These are phyloP conservation scores for Ogataea trehalophila DNA, from an alignment of 805 yeast genomes.

Conservation along the genomic window DNA sequence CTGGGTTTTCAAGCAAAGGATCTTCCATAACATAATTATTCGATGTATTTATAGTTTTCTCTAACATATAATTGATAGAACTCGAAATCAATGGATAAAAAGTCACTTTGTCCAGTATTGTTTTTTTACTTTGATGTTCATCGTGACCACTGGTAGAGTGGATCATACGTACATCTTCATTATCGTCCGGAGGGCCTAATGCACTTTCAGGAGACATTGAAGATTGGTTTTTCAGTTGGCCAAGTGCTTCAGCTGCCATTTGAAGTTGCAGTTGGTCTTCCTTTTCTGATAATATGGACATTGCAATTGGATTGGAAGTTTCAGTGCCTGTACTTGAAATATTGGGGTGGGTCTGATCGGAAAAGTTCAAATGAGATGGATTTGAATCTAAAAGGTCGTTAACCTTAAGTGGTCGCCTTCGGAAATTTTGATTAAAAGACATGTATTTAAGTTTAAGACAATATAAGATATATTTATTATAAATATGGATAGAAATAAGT, in stretches of 20 bases:
- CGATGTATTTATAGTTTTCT: conserved; percentile 30
- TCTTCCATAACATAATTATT: conserved; percentile 17
- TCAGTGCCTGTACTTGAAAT: too few relatives aligned
- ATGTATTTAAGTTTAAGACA: too few relatives aligned
- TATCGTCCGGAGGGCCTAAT: neutral
- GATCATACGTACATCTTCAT: neutral
- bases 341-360: too few relatives aligned
- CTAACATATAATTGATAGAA: conserved; percentile 33
- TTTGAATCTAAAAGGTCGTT: too few relatives aligned
- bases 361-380: too few relatives aligned
- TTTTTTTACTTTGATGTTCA: conserved; percentile 2
- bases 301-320: too few relatives aligned
- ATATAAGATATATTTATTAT: too few relatives aligned
- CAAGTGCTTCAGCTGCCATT: conserved; percentile 30
- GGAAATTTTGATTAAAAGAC: too few relatives aligned
- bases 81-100: conserved; percentile 33
- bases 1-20: neutral
- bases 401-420: too few relatives aligned
- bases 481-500: too few relatives aligned
- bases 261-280: conserved; percentile 1
- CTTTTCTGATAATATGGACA: too few relatives aligned
- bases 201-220: neutral
- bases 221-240: conserved; percentile 19
- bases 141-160: neutral
- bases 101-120: conserved; percentile 33